Conservation (phyloP, 192 early-diverging fungal species). For the Polychytrium aggregatum region DNA sequence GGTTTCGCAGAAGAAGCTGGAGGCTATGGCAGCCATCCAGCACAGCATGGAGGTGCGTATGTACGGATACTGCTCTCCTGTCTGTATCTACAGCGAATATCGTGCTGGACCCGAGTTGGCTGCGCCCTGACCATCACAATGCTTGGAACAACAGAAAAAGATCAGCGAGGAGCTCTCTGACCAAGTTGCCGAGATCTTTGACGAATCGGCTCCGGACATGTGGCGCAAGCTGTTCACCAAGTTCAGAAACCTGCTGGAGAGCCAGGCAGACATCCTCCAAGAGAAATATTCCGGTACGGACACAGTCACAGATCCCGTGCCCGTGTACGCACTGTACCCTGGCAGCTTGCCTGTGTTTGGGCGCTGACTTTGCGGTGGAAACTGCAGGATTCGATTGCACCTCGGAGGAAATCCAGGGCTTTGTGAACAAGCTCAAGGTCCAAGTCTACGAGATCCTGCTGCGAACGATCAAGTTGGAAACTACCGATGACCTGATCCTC, state of each 20-base stretch:
- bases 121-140: no score
- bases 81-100: background rate
- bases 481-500: conserved; percentile 71
- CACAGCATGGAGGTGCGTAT: conserved; percentile 20
- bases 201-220: conserved; percentile 51
- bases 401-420: conserved; percentile 35
- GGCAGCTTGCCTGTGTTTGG: no score
- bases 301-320: no score
- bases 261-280: no score
- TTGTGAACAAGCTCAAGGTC: conserved; percentile 42
- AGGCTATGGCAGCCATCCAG: conserved; percentile 57
- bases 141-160: conserved; percentile 4
- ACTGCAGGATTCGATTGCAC: conserved; percentile 19
- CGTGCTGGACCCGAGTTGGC: background rate
- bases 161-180: conserved; percentile 49
- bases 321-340: no score
- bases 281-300: no score
- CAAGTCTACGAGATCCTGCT: conserved; percentile 67
- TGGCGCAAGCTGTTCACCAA: conserved; percentile 58
- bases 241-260: no score
- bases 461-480: conserved; percentile 67
- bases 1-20: conserved; percentile 41
- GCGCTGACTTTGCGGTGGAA: no score
- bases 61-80: background rate
- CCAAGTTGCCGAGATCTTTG: conserved; percentile 53